Percentiles rank a stretch among this genome's conserved stretches.
phyloP scores from a whole-genome alignment of 441 rosid genomes.

The Bruguiera hainesii region DNA sequence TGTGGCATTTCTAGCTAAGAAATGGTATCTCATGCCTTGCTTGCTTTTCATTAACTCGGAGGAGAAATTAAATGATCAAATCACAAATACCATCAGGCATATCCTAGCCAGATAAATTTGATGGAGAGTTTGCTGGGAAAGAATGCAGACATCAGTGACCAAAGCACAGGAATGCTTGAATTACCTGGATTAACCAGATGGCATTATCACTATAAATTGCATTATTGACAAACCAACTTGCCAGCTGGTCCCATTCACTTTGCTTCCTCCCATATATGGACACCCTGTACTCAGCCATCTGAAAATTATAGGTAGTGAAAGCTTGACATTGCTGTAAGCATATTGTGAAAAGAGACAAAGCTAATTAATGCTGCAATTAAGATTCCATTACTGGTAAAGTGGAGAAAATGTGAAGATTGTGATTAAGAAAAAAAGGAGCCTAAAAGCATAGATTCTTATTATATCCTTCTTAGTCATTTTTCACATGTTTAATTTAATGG shows the following conservation, averaged over 20 bases:
- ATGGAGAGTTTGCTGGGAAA: not conserved
- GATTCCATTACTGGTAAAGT: too few species aligned
- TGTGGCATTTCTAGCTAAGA: not conserved
- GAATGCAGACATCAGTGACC: slow-evolving; percentile 1
- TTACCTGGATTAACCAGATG: slow-evolving; percentile 76
- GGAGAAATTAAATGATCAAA: not conserved
- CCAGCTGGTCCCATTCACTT: slow-evolving; percentile 86
- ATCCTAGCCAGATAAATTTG: not conserved
- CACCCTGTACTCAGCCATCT: slow-evolving; percentile 77
- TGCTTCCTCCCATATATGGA: slow-evolving; percentile 76
- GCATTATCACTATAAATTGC: slow-evolving; percentile 68
- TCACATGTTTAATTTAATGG: too few species aligned
- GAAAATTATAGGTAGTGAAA: slow-evolving; percentile 18
- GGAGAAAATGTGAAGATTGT: too few species aligned
- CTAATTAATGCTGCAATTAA: too few species aligned
- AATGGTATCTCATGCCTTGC: not conserved
- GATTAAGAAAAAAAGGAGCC: too few species aligned
- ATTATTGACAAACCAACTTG: slow-evolving; percentile 77
- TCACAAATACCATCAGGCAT: not conserved
- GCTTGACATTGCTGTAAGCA: not conserved
- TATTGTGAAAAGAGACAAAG: not conserved
- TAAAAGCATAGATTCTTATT: too few species aligned
- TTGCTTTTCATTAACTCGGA: not conserved
- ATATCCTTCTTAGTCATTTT: too few species aligned
- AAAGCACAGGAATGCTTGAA: slow-evolving; percentile 2